Conservation (phyloP, 345 rosid species). For the Ceriops tagal region DNA sequence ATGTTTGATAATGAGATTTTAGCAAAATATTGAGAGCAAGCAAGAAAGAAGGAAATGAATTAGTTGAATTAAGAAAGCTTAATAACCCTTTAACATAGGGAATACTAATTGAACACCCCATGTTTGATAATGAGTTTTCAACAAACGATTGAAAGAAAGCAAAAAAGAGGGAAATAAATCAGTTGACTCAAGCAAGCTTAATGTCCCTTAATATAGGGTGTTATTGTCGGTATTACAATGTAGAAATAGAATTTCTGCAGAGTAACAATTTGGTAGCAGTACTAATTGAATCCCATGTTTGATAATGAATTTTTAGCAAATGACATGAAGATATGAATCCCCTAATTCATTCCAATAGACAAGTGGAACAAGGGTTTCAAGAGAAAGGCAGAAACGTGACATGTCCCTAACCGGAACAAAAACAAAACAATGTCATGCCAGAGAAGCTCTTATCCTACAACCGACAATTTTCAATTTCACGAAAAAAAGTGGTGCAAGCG, state of each 20-base stretch:
- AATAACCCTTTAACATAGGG: not conserved
- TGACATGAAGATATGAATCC: not conserved
- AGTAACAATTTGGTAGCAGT: too few species aligned
- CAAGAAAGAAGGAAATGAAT: conserved; percentile 9
- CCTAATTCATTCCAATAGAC: not conserved
- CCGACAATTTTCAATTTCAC: conserved; percentile 4
- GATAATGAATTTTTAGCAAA: not conserved
- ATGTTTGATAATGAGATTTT: too few species aligned
- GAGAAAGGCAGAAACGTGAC: conserved; percentile 13
- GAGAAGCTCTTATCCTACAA: not conserved
- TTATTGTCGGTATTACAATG: too few species aligned
- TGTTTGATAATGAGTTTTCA: too few species aligned
- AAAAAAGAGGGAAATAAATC: conserved; percentile 2
- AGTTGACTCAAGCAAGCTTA: conserved; percentile 1
- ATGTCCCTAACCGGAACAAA: conserved; percentile 3
- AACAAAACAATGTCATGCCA: not conserved
- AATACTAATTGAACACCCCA: too few species aligned
- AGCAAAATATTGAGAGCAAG: not conserved
- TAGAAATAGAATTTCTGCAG: too few species aligned
- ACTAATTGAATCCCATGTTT: too few species aligned
- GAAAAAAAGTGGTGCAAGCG: too few species aligned
- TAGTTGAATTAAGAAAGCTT: conserved; percentile 4
- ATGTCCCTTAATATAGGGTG: not conserved
- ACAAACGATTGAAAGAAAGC: not conserved
- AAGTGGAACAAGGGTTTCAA: not conserved